phyloP scores from a whole-genome alignment of 2,329 filamentous ascomycete genomes.

The Ceratocystis papillata region DNA sequence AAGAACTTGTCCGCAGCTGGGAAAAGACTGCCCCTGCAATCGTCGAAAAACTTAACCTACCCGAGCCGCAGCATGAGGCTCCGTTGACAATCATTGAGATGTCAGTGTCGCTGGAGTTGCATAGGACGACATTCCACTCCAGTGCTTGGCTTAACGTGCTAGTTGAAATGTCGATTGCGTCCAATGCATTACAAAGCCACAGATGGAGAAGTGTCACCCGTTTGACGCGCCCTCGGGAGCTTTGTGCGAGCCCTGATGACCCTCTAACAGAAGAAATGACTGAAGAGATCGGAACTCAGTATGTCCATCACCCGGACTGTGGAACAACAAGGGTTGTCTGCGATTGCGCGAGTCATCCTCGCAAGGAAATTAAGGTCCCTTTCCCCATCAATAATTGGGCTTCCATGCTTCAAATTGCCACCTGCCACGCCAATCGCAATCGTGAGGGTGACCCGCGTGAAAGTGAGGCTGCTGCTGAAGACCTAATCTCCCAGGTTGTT shows the following conservation, averaged over 20 bases:
- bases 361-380: conserved; percentile 44
- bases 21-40: conserved; percentile 48
- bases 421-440: conserved; percentile 41
- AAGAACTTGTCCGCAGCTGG: conserved; percentile 46
- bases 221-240: conserved; percentile 46
- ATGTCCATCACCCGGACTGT: conserved; percentile 43
- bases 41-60: conserved; percentile 41
- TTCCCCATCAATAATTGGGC: conserved; percentile 51
- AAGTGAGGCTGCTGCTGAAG: conserved; percentile 26
- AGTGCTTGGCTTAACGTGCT: conserved; percentile 51
- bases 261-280: conserved; percentile 38
- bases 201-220: conserved; percentile 51
- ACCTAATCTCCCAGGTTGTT: conserved; percentile 35
- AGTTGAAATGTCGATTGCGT: conserved; percentile 48
- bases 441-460: conserved; percentile 29
- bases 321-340: conserved; percentile 39
- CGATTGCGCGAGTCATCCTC: conserved; percentile 40
- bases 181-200: conserved; percentile 44
- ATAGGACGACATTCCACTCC: conserved; percentile 46
- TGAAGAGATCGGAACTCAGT: conserved; percentile 42
- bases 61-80: conserved; percentile 38
- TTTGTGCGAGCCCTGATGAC: conserved; percentile 37
- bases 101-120: conserved; percentile 49
- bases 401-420: conserved; percentile 46
- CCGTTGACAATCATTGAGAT: conserved; percentile 52